Evolutionary conservation across 2,329 filamentous ascomycete genomes (phyloP), one percentile per base, ranked within the genome.

Genomic region (Xylariaceae sp.): DNA sequence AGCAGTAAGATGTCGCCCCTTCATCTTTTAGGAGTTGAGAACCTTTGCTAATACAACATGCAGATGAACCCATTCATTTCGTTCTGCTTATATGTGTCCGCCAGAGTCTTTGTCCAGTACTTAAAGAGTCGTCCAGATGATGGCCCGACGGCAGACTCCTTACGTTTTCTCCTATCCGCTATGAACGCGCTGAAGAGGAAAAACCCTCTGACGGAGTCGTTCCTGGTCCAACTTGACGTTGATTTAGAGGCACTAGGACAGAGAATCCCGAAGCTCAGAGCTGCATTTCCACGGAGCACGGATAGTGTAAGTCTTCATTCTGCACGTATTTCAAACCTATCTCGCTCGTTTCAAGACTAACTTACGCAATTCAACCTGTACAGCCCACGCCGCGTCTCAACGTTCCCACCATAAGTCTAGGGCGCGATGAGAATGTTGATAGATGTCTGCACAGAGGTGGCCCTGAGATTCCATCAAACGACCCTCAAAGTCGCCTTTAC

Each of bases 51-150:
- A 62, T 48, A 5, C 41, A 13, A 8, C 17, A 44, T 62, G 1
- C 61, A 97, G 91, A 90, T 96, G 84, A 96, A 97, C 66, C 91
- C 93, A 0, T 97, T 97, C 72, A 88, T 96, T 67, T 92, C 91
- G 0, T 97, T 97, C 74, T 96, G 92, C 70, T 82, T 99, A 49
- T 97, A 97, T 68, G 92, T 97, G n/a, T 89, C 93, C 9, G 90
- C 93, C 18, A 85, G 94, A 55, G 93, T 97, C 0, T 97, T 97
- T 70, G 88, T 97, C 6, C 93, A 97, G 72, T 97, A 95, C 69
- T 80, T 97, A n/a, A 97, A 96, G 74, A 94, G 89, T 58, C 83
- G 88, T n/a, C 91, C 92, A 0, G 88, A 93, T 35, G 93, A 97
- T 73, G 85, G 81, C 69, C 89, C 85, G 73, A 89, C 85, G 65